Conservation (phyloP, 129 eudicot genomes). For the Flaveria brownii region DNA sequence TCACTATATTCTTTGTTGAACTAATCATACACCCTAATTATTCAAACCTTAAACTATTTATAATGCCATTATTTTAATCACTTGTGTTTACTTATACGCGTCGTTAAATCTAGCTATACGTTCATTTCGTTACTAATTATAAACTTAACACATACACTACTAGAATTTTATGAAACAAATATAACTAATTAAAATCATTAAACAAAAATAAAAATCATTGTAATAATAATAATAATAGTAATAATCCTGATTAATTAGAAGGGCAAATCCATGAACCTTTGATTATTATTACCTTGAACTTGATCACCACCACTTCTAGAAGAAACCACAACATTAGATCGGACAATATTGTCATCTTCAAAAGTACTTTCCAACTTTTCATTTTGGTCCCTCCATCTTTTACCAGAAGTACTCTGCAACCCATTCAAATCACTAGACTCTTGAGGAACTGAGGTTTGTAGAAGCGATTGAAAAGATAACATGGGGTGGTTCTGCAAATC, state of each 20-base stretch:
- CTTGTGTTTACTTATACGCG: neutral
- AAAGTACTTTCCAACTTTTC: conserved; percentile 36
- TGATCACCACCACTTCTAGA: conserved; percentile 41
- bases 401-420: conserved; percentile 22
- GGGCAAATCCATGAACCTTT: conserved; percentile 59
- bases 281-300: conserved; percentile 39
- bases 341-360: conserved; percentile 36
- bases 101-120: neutral
- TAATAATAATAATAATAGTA: neutral
- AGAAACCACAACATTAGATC: conserved; percentile 23
- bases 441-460: conserved; percentile 33
- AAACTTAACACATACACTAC: conserved; percentile 3
- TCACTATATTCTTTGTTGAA: neutral
- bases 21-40: neutral
- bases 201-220: neutral
- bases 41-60: neutral
- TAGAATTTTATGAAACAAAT: conserved; percentile 17
- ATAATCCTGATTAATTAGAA: conserved; percentile 39
- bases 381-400: conserved; percentile 33
- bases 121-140: neutral
- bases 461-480: conserved; percentile 41
- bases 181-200: conserved; percentile 7
- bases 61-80: neutral
- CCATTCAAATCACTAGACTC: conserved; percentile 40
- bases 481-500: conserved; percentile 43